Evolutionary conservation across 805 yeast species (phyloP), one percentile per base, ranked within the genome.

Genomic region (Millerozyma miso): DNA sequence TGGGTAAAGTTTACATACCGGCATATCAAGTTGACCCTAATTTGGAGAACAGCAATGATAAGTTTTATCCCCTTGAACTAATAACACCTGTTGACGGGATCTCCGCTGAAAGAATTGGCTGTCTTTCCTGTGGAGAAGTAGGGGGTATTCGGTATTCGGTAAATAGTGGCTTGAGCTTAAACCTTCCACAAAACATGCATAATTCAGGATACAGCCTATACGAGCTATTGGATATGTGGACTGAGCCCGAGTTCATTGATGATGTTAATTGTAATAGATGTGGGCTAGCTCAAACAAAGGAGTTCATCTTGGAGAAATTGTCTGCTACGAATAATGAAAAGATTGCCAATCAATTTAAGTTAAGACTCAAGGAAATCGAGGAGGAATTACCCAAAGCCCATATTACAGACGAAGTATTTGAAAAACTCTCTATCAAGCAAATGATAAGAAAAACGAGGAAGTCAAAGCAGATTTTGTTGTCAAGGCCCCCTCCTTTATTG

Each of bases 201-300:
- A 56, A 65, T 44, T 53, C 67, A 7, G 57, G 61, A 15, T 65
- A 58, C 38, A 55, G 56, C 10, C 63, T 86, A 42, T 61, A 75
- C 4, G 79, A 75, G 14, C 68, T 86, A 41, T 61, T 87, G 47
- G 67, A 74, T 37, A 79, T 80, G 35, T 87, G 89, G 88, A 78
- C 73, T 4, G 74, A 78, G 43, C 87, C 90, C 33, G 99, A 91
- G 58, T 79, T 85, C 17, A 89, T 91, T 45, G 90, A 88, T 51
- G 96, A 89, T 37, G 99, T 91, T 31, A 91, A 89, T 62, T 91
- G 99, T 69, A 88, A 90, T 56, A 74, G 98, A 54, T 91, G 98
- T 69, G 91, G 95, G 2, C 70, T 91, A 50, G 61, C 62, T 20
- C 81, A 81, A 45, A 82, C 86, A 10, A 65, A 63, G 40, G 73